These are phyloP conservation scores for Hypoxylon fragiforme DNA, from an alignment of 495 filamentous ascomycete species.

Conservation along the genomic window DNA sequence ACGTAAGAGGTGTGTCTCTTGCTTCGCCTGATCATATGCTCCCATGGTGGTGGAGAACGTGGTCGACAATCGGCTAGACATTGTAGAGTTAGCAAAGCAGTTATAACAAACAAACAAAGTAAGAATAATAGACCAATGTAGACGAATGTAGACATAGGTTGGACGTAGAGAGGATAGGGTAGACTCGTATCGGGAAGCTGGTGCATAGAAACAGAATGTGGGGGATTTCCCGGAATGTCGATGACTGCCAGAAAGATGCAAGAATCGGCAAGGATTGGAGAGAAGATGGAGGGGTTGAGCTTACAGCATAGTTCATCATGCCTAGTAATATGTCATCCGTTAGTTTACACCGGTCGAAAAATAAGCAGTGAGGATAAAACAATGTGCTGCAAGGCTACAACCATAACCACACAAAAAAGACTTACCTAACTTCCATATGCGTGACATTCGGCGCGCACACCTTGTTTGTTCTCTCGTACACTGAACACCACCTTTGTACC, in stretches of 20 bases:
- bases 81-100: constrained; percentile 7
- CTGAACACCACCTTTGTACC: constrained; percentile 38
- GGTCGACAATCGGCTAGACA: constrained; percentile 36
- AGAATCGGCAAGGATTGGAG: constrained; percentile 12
- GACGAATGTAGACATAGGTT: neutral
- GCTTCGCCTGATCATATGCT: constrained; percentile 37
- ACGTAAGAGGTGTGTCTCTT: constrained; percentile 31
- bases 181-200: neutral
- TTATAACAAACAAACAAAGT: too few species aligned
- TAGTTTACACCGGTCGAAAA: too few species aligned
- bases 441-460: constrained; percentile 38
- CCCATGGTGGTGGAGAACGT: constrained; percentile 35
- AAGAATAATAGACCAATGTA: neutral
- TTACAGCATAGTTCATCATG: constrained; percentile 40
- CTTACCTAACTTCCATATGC: constrained; percentile 39
- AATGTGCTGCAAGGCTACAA: constrained; percentile 16
- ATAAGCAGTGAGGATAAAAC: too few species aligned
- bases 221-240: constrained; percentile 7
- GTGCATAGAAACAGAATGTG: neutral
- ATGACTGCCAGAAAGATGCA: constrained; percentile 13
- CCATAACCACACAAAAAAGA: too few species aligned
- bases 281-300: constrained; percentile 10
- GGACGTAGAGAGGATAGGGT: neutral
- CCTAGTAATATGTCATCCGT: constrained; percentile 21
- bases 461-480: constrained; percentile 38